Evolutionary conservation across 352 stramenopile species (phyloP).

Genomic region (Pythium utonaiense): DNA sequence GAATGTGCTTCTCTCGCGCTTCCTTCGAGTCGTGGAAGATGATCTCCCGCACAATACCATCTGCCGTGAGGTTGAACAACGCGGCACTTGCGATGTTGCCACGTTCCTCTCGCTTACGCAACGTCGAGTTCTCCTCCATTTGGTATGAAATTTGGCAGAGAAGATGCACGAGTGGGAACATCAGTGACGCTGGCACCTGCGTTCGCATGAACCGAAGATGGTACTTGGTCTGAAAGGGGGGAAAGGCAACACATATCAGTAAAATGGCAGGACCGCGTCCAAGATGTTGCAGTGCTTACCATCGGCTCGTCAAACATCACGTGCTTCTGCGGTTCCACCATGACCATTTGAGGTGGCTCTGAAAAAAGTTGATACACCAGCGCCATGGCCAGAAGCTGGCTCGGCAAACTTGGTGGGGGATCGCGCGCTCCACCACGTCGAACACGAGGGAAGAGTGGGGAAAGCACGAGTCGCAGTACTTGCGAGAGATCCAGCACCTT

Average conservation of each 20-base stretch:
- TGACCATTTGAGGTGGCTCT: constrained; percentile 75
- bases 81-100: constrained; percentile 71
- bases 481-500: constrained; percentile 85
- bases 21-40: constrained; percentile 88
- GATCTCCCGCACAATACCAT: constrained; percentile 80
- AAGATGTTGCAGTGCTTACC: too few relatives aligned
- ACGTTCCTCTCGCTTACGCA: constrained; percentile 79
- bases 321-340: constrained; percentile 72
- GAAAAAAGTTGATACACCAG: constrained; percentile 84
- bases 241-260: constrained; percentile 14
- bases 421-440: constrained; percentile 61
- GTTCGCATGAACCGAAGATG: constrained; percentile 77
- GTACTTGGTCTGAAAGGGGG: constrained; percentile 68
- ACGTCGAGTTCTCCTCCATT: constrained; percentile 79
- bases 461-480: constrained; percentile 78
- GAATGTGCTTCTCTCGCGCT: constrained; percentile 77
- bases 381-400: constrained; percentile 78
- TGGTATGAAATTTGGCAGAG: constrained; percentile 88
- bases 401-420: constrained; percentile 70
- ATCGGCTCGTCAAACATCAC: constrained; percentile 87
- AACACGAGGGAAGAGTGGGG: constrained; percentile 76
- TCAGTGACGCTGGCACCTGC: constrained; percentile 71
- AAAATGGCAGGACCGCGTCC: too few relatives aligned
- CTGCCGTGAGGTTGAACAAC: constrained; percentile 86
- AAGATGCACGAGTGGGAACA: constrained; percentile 82